Base-by-base conservation (phyloP, 768 basidiomycete genomes). In the Tephrocybe sp. region DNA sequence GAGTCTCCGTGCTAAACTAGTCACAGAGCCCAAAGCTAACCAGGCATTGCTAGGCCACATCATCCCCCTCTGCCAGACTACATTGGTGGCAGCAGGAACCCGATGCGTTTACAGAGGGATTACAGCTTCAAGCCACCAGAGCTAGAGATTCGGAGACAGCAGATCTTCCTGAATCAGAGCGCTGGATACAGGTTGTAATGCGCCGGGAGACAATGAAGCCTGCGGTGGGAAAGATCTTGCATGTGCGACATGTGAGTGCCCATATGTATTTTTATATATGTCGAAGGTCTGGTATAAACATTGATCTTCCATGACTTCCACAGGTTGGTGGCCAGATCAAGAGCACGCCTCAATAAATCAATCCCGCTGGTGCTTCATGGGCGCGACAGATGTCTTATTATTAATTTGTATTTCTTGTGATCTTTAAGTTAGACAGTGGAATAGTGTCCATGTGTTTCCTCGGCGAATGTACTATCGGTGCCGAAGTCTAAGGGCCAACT, bases 101-200 rank as follows among this genome's bases (percentile, higher is more conserved):
- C 16, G 45, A 33, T 7, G n/a, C 37, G 6, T 58, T 54, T 31
- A 49, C 50, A 45, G 23, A 39, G 43, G 51, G 53, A 23, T 42
- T 57, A 30, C 58, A 57, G 49, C 42, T 47, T n/a, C 44, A 45
- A 41, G 53, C 44, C 2, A 23, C 19, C 11, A 50, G 39, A n/a
- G 51, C 33, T 19, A 58, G 46, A 49, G 54, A 43, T 41, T 34
- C 33, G 24, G 54, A 51, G 22, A 47, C 23, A 18, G 19, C 29
- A 7, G 33, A 23, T 19, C 3, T 50, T 24, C 38, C 43, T 9
- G 50, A 30, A 19, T 57, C 56, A 19, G 61, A 63, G 27, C 52
- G 59, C 42, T 67, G 64, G 67, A 66, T 67, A 59, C 58, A 60
- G 34, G 58, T 66, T 22, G 66, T 69, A 29, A 52, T 56, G 24